Evolutionary conservation across 228 moss, liverwort and hornwort genomes (phyloP).

Genomic region (Sphagnum magellanicum): DNA sequence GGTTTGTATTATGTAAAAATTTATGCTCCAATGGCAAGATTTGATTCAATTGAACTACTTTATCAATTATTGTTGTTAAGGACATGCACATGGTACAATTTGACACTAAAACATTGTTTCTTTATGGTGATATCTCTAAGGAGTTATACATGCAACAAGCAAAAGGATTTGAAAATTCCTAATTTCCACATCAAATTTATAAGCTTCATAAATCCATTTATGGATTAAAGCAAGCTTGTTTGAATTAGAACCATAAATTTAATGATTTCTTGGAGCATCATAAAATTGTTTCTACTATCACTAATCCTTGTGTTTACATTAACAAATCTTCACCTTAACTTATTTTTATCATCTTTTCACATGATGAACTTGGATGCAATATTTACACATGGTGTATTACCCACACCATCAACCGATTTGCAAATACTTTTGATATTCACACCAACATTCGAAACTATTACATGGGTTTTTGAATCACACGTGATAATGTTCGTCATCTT

Average conservation of each 20-base stretch:
- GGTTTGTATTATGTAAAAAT: neutral
- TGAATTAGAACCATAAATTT: no score
- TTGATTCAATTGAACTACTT: neutral
- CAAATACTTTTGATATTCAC: neutral
- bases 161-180: no score
- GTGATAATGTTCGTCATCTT: neutral
- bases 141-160: no score
- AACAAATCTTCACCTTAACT: neutral
- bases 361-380: neutral
- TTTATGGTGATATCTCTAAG: no score
- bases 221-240: no score
- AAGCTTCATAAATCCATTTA: no score
- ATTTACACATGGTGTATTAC: no score
- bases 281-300: neutral
- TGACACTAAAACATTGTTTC: neutral
- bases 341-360: neutral
- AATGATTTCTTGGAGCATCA: neutral
- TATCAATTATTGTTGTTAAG: neutral
- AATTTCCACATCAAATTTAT: no score
- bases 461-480: neutral
- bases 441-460: neutral
- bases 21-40: neutral
- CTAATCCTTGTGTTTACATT: slow-evolving; percentile 1
- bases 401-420: neutral
- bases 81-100: slow-evolving; percentile 2